Evolutionary conservation across 257 asterid species (phyloP).

Genomic region (Anisodus acutangulus): DNA sequence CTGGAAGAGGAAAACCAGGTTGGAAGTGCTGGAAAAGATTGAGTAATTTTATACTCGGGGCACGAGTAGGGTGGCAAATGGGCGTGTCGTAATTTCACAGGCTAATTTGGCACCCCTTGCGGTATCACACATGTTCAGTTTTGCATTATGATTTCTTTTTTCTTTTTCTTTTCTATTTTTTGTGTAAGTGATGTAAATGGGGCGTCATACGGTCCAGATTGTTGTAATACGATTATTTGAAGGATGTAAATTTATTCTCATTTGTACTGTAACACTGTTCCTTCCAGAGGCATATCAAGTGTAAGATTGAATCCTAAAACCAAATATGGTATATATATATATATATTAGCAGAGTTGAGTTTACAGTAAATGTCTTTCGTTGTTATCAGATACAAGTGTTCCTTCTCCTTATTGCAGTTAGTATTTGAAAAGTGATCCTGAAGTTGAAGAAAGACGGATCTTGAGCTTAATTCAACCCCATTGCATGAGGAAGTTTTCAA

Average conservation of each 20-base stretch:
- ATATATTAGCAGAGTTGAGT: neutral
- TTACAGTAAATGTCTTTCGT: neutral
- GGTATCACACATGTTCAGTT: neutral
- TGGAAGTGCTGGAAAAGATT: slow-evolving; percentile 87
- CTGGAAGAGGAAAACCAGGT: slow-evolving; percentile 90
- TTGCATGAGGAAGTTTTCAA: no score
- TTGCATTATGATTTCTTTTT: slow-evolving; percentile 12
- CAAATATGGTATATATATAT: neutral
- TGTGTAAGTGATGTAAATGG: slow-evolving; percentile 46
- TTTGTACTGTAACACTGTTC: slow-evolving; percentile 33
- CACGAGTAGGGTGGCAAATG: neutral
- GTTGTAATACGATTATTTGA: slow-evolving; percentile 21
- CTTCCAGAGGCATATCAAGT: slow-evolving; percentile 9
- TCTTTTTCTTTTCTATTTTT: neutral
- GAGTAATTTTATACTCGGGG: slow-evolving; percentile 43
- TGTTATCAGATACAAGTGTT: neutral
- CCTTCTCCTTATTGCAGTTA: neutral
- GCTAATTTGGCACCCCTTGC: neutral
- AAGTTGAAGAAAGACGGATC: neutral
- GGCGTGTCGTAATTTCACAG: neutral
- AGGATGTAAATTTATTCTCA: slow-evolving; percentile 37
- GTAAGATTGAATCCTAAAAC: slow-evolving; percentile 27
- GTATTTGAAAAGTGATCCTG: neutral
- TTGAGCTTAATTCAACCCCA: neutral
- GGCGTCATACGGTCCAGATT: slow-evolving; percentile 12